phyloP scores from a whole-genome alignment of 1,139 yeast genomes.

The Martiniozyma asiatica region DNA sequence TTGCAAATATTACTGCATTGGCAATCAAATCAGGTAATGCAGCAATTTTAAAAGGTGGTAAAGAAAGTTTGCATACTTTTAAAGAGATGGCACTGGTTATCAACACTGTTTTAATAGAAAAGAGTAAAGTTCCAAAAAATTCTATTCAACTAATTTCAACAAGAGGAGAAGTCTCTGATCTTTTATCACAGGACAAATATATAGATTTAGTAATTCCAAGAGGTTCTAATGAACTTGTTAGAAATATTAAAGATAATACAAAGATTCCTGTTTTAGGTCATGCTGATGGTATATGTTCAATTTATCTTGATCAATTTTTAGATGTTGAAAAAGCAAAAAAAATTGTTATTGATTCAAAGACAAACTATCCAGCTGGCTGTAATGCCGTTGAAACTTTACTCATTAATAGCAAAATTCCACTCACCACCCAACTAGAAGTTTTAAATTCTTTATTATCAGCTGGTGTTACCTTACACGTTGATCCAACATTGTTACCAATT shows the following conservation, averaged over 20 bases:
- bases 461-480: conserved; percentile 64
- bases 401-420: conserved; percentile 40
- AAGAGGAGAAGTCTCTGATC: conserved; percentile 78
- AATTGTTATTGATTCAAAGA: conserved; percentile 75
- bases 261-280: conserved; percentile 97
- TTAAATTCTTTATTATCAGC: conserved; percentile 41
- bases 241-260: conserved; percentile 72
- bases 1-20: conserved; percentile 91
- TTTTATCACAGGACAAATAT: conserved; percentile 73
- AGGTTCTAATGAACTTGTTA: conserved; percentile 86
- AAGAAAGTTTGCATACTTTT: conserved; percentile 80
- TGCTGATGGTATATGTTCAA: conserved; percentile 94
- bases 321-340: conserved; percentile 65
- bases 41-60: conserved; percentile 95
- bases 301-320: conserved; percentile 68
- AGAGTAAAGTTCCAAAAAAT: conserved; percentile 61
- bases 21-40: conserved; percentile 94
- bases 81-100: conserved; percentile 69
- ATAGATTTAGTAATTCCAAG: conserved; percentile 95
- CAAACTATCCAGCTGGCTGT: conserved; percentile 97
- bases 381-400: conserved; percentile 88
- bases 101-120: conserved; percentile 38
- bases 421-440: conserved; percentile 25
- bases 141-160: conserved; percentile 83
- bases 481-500: conserved; percentile 34